Percentiles rank a stretch among this genome's conserved stretches.
These are phyloP conservation scores for Collybia nuda DNA, from an alignment of 768 basidiomycete genomes.

Conservation along the genomic window DNA sequence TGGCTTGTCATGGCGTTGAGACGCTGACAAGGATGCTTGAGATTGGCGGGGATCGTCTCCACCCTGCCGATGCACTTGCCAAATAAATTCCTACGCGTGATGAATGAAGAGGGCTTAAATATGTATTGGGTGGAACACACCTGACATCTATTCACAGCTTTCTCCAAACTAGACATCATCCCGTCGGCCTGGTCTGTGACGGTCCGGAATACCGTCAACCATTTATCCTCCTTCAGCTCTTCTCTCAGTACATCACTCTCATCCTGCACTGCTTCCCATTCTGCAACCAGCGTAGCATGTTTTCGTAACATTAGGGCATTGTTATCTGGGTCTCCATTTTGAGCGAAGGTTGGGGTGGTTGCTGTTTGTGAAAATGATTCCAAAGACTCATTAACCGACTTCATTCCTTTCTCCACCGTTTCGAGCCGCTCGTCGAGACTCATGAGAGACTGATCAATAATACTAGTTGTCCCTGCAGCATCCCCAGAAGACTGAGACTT, in stretches of 20 bases:
- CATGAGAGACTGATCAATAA: slow-evolving; percentile 82
- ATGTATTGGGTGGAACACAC: slow-evolving; percentile 39
- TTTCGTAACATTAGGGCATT: slow-evolving; percentile 64
- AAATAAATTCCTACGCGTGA: slow-evolving; percentile 71
- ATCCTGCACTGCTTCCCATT: slow-evolving; percentile 81
- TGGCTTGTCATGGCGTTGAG: slow-evolving; percentile 45
- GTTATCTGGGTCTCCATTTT: slow-evolving; percentile 35
- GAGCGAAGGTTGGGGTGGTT: slow-evolving; percentile 45
- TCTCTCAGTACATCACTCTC: slow-evolving; percentile 82
- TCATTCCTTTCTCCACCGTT: slow-evolving; percentile 69
- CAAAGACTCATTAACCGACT: slow-evolving; percentile 63
- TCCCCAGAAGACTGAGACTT: slow-evolving; percentile 70
- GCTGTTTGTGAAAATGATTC: slow-evolving; percentile 54
- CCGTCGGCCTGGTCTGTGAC: slow-evolving; percentile 94
- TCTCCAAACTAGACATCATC: slow-evolving; percentile 97
- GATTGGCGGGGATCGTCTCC: slow-evolving; percentile 44
- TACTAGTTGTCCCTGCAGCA: slow-evolving; percentile 55
- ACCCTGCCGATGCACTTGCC: slow-evolving; percentile 68
- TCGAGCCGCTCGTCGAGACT: slow-evolving; percentile 79
- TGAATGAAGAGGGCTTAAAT: slow-evolving; percentile 7
- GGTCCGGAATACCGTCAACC: slow-evolving; percentile 92
- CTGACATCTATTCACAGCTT: slow-evolving; percentile 87
- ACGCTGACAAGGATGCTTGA: slow-evolving; percentile 43
- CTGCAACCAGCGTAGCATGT: slow-evolving; percentile 65
- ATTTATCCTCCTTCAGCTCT: slow-evolving; percentile 96